Conservation (phyloP, 495 filamentous ascomycete species). For the Aspergillus carlsbadensis region DNA sequence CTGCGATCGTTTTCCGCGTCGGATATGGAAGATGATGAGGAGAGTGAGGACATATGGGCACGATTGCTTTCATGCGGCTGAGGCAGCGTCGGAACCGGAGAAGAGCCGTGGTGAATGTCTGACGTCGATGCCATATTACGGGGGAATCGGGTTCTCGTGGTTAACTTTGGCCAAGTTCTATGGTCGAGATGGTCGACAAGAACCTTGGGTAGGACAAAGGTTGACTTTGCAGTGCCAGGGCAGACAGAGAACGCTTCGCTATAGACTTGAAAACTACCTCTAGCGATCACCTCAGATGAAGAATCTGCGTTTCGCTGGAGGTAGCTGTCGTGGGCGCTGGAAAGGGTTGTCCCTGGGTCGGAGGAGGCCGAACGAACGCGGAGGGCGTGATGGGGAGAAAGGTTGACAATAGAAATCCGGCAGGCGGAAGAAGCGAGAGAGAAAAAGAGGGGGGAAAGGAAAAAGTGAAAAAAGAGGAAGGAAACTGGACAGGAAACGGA, state of each 20-base stretch:
- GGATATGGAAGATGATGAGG: constrained; percentile 48
- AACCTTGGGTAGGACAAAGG: constrained; percentile 3
- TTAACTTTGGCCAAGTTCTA: constrained; percentile 11
- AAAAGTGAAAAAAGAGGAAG: constrained; percentile 8
- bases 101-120: constrained; percentile 42
- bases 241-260: constrained; percentile 15
- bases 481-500: constrained; percentile 10
- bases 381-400: constrained; percentile 8
- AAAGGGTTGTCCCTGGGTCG: constrained; percentile 10
- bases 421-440: background rate
- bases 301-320: constrained; percentile 47
- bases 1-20: constrained; percentile 47
- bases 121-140: constrained; percentile 40
- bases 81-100: constrained; percentile 42
- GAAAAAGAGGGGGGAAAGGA: constrained; percentile 12
- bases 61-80: constrained; percentile 45
- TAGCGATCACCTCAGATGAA: constrained; percentile 44
- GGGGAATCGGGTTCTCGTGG: constrained; percentile 25
- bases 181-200: constrained; percentile 8
- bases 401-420: constrained; percentile 9
- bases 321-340: constrained; percentile 30
- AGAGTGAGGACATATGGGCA: constrained; percentile 43
- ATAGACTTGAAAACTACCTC: constrained; percentile 33
- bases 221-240: background rate
- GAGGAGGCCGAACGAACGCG: constrained; percentile 13